These are phyloP conservation scores for Penicillium paneum DNA, from an alignment of 2,329 filamentous ascomycete species.

Conservation along the genomic window DNA sequence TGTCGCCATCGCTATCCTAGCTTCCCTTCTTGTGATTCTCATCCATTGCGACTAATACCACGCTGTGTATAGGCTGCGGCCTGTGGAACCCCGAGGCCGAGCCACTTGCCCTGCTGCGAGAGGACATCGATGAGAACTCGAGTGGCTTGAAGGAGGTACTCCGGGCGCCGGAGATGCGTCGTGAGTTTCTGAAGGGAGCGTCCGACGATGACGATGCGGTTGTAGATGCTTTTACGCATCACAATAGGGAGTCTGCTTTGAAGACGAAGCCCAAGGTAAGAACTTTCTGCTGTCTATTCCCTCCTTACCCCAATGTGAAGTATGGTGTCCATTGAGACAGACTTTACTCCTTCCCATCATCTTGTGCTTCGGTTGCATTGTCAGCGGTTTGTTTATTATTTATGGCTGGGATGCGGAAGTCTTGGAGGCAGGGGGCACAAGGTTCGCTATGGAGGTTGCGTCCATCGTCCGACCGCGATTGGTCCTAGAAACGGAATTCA, in stretches of 20 bases:
- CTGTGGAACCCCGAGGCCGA: slow-evolving; percentile 73
- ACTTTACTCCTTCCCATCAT: neutral
- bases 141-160: slow-evolving; percentile 67
- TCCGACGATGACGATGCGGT: slow-evolving; percentile 57
- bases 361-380: neutral
- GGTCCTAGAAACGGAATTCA: neutral
- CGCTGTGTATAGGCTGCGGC: slow-evolving; percentile 60
- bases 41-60: slow-evolving; percentile 8
- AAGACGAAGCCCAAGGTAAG: slow-evolving; percentile 81
- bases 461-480: slow-evolving; percentile 5
- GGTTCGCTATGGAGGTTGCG: neutral
- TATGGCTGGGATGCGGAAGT: neutral
- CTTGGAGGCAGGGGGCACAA: neutral
- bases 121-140: slow-evolving; percentile 71
- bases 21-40: neutral
- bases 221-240: slow-evolving; percentile 65
- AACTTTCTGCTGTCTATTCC: slow-evolving; percentile 10
- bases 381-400: neutral
- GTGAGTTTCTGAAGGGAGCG: slow-evolving; percentile 61
- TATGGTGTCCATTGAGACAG: neutral
- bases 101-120: slow-evolving; percentile 64
- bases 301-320: neutral
- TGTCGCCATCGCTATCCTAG: neutral
- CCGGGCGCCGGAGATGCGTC: slow-evolving; percentile 58
- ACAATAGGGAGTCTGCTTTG: slow-evolving; percentile 71